Percentiles rank a stretch among this genome's conserved stretches.
Evolutionary conservation across 2,329 filamentous ascomycete genomes (phyloP).

Genomic region (Macroventuria anomochaeta): DNA sequence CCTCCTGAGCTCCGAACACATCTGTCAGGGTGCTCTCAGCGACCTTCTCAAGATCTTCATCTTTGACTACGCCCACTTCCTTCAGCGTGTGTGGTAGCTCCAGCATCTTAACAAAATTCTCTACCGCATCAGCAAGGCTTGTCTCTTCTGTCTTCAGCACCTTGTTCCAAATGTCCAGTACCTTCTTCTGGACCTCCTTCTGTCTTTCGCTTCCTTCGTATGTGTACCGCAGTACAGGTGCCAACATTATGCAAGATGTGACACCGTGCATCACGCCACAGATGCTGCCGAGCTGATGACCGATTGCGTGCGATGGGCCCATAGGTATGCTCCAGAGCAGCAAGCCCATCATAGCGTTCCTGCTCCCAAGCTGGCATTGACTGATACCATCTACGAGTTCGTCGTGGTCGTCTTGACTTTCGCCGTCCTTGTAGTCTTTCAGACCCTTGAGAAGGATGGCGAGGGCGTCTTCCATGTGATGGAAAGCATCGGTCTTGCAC

Average conservation of each 20-base stretch:
- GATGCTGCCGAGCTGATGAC: slow-evolving; percentile 30
- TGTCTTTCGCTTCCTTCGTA: slow-evolving; percentile 20
- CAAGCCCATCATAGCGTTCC: slow-evolving; percentile 31
- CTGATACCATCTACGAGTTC: slow-evolving; percentile 27
- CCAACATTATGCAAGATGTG: slow-evolving; percentile 31
- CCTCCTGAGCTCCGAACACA: slow-evolving; percentile 16
- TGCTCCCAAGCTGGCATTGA: slow-evolving; percentile 30
- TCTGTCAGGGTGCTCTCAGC: slow-evolving; percentile 35
- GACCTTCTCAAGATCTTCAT: slow-evolving; percentile 27
- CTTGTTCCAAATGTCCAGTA: slow-evolving; percentile 31
- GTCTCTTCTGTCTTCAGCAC: slow-evolving; percentile 23
- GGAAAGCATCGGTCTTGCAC: slow-evolving; percentile 22
- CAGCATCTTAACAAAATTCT: slow-evolving; percentile 25
- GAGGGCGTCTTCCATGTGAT: slow-evolving; percentile 32
- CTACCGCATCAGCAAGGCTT: slow-evolving; percentile 30
- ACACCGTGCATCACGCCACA: slow-evolving; percentile 33
- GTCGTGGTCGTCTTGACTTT: slow-evolving; percentile 14
- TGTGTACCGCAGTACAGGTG: slow-evolving; percentile 27
- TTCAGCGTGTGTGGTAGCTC: slow-evolving; percentile 28
- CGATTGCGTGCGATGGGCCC: slow-evolving; percentile 33
- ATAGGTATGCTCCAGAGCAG: slow-evolving; percentile 26
- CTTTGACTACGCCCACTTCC: slow-evolving; percentile 26
- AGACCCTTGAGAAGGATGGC: slow-evolving; percentile 26
- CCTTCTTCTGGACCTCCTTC: slow-evolving; percentile 17
- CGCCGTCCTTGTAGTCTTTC: slow-evolving; percentile 27